phyloP scores from a whole-genome alignment of 495 filamentous ascomycete genomes.

The Talaromyces stipitatus region DNA sequence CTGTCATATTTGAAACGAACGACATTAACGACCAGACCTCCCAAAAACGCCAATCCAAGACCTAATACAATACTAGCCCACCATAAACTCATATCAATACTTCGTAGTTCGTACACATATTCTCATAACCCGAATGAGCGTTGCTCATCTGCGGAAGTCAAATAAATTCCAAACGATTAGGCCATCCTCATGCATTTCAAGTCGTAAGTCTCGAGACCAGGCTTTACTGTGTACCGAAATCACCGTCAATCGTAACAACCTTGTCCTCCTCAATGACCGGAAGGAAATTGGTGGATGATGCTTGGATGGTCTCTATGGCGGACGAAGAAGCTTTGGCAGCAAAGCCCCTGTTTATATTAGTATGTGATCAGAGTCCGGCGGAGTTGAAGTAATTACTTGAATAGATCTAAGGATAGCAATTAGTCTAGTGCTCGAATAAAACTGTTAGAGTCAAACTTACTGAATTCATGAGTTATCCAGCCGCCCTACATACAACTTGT shows the following conservation, averaged over 20 bases:
- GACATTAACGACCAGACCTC: background rate
- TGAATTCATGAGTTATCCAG: conserved; percentile 48
- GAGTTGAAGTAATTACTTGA: conserved; percentile 33
- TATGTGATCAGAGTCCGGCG: background rate
- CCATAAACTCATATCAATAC: background rate
- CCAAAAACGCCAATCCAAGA: background rate
- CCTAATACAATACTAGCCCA: background rate
- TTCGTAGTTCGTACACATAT: background rate
- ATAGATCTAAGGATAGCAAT: conserved; percentile 29
- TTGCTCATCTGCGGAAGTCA: background rate
- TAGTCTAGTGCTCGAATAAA: background rate
- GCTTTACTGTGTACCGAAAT: conserved; percentile 13
- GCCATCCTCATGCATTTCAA: background rate
- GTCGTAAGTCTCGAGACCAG: background rate
- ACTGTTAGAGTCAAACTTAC: conserved; percentile 23
- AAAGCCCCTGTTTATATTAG: conserved; percentile 55
- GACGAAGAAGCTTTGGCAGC: conserved; percentile 62
- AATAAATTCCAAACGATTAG: background rate
- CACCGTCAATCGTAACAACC: conserved; percentile 40
- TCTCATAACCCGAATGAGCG: background rate
- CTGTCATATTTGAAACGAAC: background rate
- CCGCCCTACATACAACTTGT: conserved; percentile 26
- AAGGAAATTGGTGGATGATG: conserved; percentile 53
- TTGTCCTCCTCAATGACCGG: conserved; percentile 72
- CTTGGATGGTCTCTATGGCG: conserved; percentile 61